phyloP scores from a whole-genome alignment of 768 basidiomycete genomes.

The Hydnomerulius pinastri region DNA sequence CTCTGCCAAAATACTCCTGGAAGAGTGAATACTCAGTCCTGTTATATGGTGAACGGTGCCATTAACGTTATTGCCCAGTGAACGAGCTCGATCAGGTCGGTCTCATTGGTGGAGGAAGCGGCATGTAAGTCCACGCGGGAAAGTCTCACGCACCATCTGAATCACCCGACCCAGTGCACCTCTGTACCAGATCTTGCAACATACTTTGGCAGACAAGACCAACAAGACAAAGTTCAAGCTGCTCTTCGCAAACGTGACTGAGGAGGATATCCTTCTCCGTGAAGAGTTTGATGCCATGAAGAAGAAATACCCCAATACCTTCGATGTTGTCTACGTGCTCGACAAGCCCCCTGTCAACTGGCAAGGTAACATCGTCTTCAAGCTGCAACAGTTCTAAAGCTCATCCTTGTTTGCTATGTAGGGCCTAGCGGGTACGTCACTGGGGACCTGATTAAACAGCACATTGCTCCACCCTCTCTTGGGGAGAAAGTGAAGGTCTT shows the following conservation, averaged over 20 bases:
- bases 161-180: conserved; percentile 61
- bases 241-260: conserved; percentile 87
- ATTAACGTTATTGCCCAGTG: conserved; percentile 43
- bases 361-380: conserved; percentile 50
- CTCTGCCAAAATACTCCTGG: conserved; percentile 85
- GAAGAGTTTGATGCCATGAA: conserved; percentile 73
- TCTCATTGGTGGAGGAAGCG: conserved; percentile 91
- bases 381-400: neutral
- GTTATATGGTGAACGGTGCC: neutral
- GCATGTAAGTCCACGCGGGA: conserved; percentile 60
- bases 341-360: conserved; percentile 67
- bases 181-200: conserved; percentile 77
- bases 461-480: conserved; percentile 63
- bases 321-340: conserved; percentile 85
- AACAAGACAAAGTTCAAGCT: conserved; percentile 97
- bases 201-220: conserved; percentile 66
- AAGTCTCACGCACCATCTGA: conserved; percentile 1
- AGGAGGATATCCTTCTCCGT: conserved; percentile 86
- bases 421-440: conserved; percentile 77
- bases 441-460: conserved; percentile 68
- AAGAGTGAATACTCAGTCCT: conserved; percentile 51
- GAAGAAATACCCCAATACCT: conserved; percentile 64
- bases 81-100: conserved; percentile 86
- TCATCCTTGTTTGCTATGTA: conserved; percentile 20
- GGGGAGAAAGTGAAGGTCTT: conserved; percentile 86